Percentiles rank a stretch among this genome's conserved stretches.
Conservation (phyloP, 176 grass and related monocot genomes). For the Elaeis guineensis region DNA sequence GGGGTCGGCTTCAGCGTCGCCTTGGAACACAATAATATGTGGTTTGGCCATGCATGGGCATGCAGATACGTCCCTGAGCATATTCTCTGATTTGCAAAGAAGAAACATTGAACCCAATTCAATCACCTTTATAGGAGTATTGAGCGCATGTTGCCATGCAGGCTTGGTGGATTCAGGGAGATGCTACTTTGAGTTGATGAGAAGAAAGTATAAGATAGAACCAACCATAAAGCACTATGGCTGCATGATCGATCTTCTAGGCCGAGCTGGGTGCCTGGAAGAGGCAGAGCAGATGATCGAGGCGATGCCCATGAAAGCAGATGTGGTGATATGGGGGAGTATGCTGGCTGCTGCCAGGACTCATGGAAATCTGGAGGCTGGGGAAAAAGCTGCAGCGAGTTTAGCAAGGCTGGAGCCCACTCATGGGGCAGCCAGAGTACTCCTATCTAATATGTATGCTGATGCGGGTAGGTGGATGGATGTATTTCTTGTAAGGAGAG, state of each 20-base stretch:
- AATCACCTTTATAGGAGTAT: slow-evolving; percentile 39
- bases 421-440: slow-evolving; percentile 53
- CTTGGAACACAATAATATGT: slow-evolving; percentile 73
- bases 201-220: slow-evolving; percentile 6
- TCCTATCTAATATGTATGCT: slow-evolving; percentile 54
- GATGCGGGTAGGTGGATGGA: slow-evolving; percentile 42
- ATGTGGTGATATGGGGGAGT: slow-evolving; percentile 69
- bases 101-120: slow-evolving; percentile 46
- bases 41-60: slow-evolving; percentile 77
- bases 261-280: slow-evolving; percentile 66
- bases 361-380: slow-evolving; percentile 49
- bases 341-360: slow-evolving; percentile 59
- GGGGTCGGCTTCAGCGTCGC: slow-evolving; percentile 37
- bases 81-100: slow-evolving; percentile 44
- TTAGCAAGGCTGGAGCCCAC: slow-evolving; percentile 42
- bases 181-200: slow-evolving; percentile 53
- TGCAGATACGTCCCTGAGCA: slow-evolving; percentile 34
- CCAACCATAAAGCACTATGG: slow-evolving; percentile 85
- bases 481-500: slow-evolving; percentile 32
- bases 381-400: slow-evolving; percentile 49
- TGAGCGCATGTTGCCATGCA: slow-evolving; percentile 59
- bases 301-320: slow-evolving; percentile 62
- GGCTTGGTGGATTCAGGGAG: slow-evolving; percentile 45
- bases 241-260: slow-evolving; percentile 78
- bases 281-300: slow-evolving; percentile 47